phyloP scores from a whole-genome alignment of 1,139 yeast species.

The Lodderomyces pseudojiufengensis region DNA sequence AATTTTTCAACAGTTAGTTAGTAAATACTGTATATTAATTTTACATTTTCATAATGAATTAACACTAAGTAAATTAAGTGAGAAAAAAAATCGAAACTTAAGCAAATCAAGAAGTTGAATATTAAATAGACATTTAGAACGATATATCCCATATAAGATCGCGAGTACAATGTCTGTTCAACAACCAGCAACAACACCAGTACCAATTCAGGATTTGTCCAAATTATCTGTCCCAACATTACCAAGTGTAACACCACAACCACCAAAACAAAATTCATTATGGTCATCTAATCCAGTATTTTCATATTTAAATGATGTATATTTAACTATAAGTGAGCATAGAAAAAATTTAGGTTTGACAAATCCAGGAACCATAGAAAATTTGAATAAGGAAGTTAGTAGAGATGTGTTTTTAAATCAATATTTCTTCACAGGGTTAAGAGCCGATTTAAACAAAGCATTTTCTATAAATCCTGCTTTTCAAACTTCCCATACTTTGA shows the following conservation, averaged over 20 bases:
- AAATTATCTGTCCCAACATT: conserved; percentile 53
- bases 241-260: conserved; percentile 52
- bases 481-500: conserved; percentile 94
- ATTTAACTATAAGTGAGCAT: conserved; percentile 68
- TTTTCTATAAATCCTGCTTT: conserved; percentile 90
- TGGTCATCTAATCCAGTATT: conserved; percentile 88
- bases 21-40: no score
- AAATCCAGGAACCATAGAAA: conserved; percentile 95
- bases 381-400: conserved; percentile 87
- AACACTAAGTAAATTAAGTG: no score
- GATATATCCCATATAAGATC: no score
- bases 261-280: conserved; percentile 52
- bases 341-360: conserved; percentile 76
- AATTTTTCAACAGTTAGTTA: no score
- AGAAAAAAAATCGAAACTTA: no score
- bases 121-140: no score
- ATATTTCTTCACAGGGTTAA: conserved; percentile 90
- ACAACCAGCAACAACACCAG: conserved; percentile 20
- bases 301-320: conserved; percentile 74
- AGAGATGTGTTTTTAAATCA: conserved; percentile 90
- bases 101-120: no score
- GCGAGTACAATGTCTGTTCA: conserved; percentile 4
- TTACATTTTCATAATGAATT: no score
- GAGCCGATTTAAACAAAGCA: conserved; percentile 94
- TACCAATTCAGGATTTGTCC: conserved; percentile 50